These are phyloP conservation scores for Rhizopogon vulgaris DNA, from an alignment of 768 basidiomycete genomes.

Conservation along the genomic window DNA sequence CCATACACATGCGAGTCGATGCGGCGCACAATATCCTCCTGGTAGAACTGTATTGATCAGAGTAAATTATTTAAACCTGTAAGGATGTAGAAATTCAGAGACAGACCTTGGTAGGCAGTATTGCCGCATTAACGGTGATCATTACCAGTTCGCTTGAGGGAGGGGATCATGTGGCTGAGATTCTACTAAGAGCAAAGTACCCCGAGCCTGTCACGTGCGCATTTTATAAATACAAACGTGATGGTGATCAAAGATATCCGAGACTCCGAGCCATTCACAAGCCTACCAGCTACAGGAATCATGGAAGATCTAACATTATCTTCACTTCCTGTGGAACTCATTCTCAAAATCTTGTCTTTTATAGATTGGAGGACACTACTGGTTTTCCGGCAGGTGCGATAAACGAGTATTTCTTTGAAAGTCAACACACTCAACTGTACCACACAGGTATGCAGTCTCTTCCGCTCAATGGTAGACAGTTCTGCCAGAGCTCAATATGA, in stretches of 20 bases:
- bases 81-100: background rate
- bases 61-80: background rate
- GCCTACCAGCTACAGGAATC: no score
- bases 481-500: constrained; percentile 33
- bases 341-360: constrained; percentile 14
- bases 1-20: constrained; percentile 39
- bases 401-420: background rate
- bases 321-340: constrained; percentile 19
- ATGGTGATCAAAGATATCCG: no score
- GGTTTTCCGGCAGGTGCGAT: constrained; percentile 22
- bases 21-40: constrained; percentile 59
- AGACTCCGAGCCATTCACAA: no score
- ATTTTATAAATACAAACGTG: background rate
- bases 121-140: constrained; percentile 16
- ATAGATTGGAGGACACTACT: constrained; percentile 20
- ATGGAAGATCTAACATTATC: constrained; percentile 6
- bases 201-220: constrained; percentile 15
- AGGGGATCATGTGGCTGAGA: background rate
- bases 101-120: constrained; percentile 29
- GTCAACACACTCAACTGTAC: background rate
- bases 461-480: constrained; percentile 21
- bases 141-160: constrained; percentile 12
- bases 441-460: constrained; percentile 27
- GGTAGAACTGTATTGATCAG: constrained; percentile 44
- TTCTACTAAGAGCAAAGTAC: background rate